Conservation (phyloP, 2,329 filamentous ascomycete species). For the Metarhizium brunneum region DNA sequence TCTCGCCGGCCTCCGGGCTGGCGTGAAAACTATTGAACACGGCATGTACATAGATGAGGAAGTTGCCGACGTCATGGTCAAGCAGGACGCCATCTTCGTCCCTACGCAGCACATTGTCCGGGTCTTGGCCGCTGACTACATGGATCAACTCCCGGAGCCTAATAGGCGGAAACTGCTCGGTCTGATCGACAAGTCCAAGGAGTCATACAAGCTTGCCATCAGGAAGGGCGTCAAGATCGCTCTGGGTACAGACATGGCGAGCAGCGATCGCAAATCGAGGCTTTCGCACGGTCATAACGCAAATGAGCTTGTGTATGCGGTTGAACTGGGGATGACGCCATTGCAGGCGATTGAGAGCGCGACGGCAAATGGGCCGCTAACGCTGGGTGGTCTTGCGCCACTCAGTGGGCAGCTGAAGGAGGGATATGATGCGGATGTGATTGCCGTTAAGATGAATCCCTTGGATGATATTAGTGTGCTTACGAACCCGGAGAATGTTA, state of each 20-base stretch:
- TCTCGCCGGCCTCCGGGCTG: slow-evolving; percentile 25
- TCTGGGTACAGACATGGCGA: slow-evolving; percentile 30
- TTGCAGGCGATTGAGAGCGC: slow-evolving; percentile 41
- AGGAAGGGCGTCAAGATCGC: slow-evolving; percentile 27
- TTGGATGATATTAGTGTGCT: slow-evolving; percentile 31
- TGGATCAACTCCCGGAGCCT: slow-evolving; percentile 22
- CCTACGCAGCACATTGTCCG: slow-evolving; percentile 29
- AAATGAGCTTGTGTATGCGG: slow-evolving; percentile 35
- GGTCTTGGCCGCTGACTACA: slow-evolving; percentile 17
- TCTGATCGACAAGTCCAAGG: slow-evolving; percentile 26
- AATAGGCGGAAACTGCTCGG: slow-evolving; percentile 9
- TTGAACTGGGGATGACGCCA: slow-evolving; percentile 38
- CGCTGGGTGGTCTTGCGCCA: slow-evolving; percentile 31
- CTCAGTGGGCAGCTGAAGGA: slow-evolving; percentile 34
- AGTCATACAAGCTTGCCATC: slow-evolving; percentile 28
- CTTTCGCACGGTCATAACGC: slow-evolving; percentile 23
- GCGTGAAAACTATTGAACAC: slow-evolving; percentile 30
- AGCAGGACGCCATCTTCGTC: slow-evolving; percentile 26
- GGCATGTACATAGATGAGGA: slow-evolving; percentile 31
- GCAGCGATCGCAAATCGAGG: slow-evolving; percentile 18
- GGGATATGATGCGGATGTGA: slow-evolving; percentile 38
- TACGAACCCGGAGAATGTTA: slow-evolving; percentile 27
- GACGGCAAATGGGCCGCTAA: slow-evolving; percentile 34
- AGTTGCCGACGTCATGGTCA: slow-evolving; percentile 28
- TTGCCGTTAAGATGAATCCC: slow-evolving; percentile 32